Evolutionary conservation across 78 protist species (phyloP).

Genomic region (Dictyostelium brefeldianum): DNA sequence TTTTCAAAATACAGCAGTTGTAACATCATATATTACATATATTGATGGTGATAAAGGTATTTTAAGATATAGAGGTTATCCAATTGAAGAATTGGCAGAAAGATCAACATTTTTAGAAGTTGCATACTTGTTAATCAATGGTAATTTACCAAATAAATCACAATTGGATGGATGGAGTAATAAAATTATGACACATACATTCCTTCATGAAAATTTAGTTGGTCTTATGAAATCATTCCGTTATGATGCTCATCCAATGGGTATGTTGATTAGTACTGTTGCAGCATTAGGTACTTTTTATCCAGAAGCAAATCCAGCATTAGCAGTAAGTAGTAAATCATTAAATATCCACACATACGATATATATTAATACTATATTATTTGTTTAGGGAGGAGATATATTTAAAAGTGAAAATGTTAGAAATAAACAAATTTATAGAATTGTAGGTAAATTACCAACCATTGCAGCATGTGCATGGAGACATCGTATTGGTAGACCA

Average conservation of each 20-base stretch:
- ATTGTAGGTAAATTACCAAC: conserved; percentile 88
- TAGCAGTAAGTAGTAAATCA: background rate
- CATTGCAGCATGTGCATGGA: conserved; percentile 88
- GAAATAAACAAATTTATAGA: conserved; percentile 80
- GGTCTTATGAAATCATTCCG: conserved; percentile 81
- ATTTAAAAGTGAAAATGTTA: conserved; percentile 20
- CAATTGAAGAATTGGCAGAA: conserved; percentile 88
- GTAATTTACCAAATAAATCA: conserved; percentile 64
- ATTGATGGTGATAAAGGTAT: conserved; percentile 86
- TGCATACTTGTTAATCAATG: conserved; percentile 72
- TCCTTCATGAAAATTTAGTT: conserved; percentile 83
- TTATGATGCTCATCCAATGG: conserved; percentile 94
- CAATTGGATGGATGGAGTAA: conserved; percentile 54
- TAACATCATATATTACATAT: conserved; percentile 61
- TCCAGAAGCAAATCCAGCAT: conserved; percentile 85
- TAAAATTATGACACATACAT: conserved; percentile 83
- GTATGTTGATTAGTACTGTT: conserved; percentile 85
- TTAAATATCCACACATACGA: background rate
- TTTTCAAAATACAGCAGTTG: conserved; percentile 72
- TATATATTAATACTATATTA: no score
- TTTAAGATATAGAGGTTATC: conserved; percentile 78
- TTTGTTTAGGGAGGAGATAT: conserved; percentile 37
- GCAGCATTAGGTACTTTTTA: conserved; percentile 85
- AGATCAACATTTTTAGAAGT: conserved; percentile 75
- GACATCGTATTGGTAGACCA: conserved; percentile 85